Evolutionary conservation across 2,329 filamentous ascomycete species (phyloP).

Genomic region (Ceratocystis smalleyi): DNA sequence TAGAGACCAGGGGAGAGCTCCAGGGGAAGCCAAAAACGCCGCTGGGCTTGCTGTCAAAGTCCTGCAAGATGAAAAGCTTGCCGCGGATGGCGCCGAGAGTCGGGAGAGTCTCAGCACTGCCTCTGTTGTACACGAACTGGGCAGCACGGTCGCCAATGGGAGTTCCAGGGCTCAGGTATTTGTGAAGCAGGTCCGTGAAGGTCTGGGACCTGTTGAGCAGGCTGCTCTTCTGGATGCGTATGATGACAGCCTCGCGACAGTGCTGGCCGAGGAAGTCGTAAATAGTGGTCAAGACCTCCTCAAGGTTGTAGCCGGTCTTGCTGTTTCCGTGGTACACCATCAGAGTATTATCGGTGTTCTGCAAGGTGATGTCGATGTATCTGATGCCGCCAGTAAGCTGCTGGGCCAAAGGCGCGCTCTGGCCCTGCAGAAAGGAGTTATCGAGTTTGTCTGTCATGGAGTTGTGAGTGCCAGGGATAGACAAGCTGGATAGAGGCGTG

Average conservation of each 20-base stretch:
- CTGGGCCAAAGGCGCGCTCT: neutral
- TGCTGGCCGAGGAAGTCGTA: neutral
- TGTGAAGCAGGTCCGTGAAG: neutral
- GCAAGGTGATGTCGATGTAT: neutral
- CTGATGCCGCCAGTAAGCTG: neutral
- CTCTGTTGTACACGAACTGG: neutral
- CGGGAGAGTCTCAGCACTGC: too few relatives aligned
- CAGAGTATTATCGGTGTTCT: neutral
- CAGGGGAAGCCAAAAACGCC: too few relatives aligned
- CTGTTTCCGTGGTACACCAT: neutral
- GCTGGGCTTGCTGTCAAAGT: too few relatives aligned
- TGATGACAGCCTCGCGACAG: neutral
- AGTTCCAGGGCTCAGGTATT: neutral
- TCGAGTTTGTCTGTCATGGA: neutral
- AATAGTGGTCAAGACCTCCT: neutral
- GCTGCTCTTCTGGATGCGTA: neutral
- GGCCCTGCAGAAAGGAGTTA: neutral
- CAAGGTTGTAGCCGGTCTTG: neutral
- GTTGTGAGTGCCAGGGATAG: neutral
- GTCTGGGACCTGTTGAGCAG: neutral
- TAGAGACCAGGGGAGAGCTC: too few relatives aligned
- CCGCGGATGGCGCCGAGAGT: too few relatives aligned
- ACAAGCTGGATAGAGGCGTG: neutral
- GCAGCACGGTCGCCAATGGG: neutral
- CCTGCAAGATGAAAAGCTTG: too few relatives aligned